These are phyloP conservation scores for Nematocida ausubeli DNA, from an alignment of 371 early-diverging fungal genomes.

Conservation along the genomic window DNA sequence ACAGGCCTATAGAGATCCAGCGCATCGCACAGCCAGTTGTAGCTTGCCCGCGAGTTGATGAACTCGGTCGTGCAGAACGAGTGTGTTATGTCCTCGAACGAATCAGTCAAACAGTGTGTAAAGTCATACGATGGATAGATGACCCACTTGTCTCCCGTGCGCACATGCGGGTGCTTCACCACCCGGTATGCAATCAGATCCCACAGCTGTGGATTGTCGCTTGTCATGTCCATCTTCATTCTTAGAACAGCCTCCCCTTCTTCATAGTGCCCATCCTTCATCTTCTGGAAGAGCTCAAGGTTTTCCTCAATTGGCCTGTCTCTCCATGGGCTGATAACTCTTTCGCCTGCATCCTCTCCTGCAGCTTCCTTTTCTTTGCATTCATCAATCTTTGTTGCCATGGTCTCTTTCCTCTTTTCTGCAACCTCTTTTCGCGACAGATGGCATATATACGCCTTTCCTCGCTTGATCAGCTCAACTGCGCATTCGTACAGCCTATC, in stretches of 20 bases:
- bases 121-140: constrained; percentile 99
- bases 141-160: constrained; percentile 83
- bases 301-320: constrained; percentile 85
- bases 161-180: constrained; percentile 76
- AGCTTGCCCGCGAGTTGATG: constrained; percentile 82
- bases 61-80: constrained; percentile 97
- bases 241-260: constrained; percentile 86
- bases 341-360: constrained; percentile 64
- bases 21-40: constrained; percentile 97
- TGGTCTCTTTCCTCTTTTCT: constrained; percentile 73
- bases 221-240: constrained; percentile 94
- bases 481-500: constrained; percentile 64
- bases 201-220: constrained; percentile 96
- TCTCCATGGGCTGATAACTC: constrained; percentile 85
- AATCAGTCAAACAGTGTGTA: constrained; percentile 95
- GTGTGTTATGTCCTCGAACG: constrained; percentile 98
- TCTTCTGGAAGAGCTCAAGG: constrained; percentile 82
- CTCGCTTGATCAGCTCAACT: constrained; percentile 76
- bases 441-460: constrained; percentile 92
- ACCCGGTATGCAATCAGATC: constrained; percentile 95
- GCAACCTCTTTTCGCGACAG: constrained; percentile 86
- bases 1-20: constrained; percentile 96
- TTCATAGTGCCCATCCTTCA: constrained; percentile 88
- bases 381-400: constrained; percentile 42
- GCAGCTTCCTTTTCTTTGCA: constrained; percentile 70